Conservation (phyloP, 163 green algal genomes). For the Scenedesmus sp. region DNA sequence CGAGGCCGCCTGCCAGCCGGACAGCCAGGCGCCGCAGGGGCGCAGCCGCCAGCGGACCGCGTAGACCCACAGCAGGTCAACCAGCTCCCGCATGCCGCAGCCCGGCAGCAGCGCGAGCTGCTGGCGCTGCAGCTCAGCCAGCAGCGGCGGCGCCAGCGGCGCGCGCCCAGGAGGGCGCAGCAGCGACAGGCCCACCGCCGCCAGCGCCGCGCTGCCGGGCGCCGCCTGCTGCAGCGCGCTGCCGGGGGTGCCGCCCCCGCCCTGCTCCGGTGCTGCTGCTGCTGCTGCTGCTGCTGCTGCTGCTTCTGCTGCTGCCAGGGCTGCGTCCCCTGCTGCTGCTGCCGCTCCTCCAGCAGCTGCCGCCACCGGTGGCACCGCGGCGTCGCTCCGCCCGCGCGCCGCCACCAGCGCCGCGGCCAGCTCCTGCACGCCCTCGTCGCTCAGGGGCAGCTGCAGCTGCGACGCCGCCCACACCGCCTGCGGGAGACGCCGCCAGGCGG, state of each 20-base stretch:
- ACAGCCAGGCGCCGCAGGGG: not conserved
- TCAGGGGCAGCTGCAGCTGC: slow-evolving; percentile 4
- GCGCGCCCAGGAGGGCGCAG: too few relatives aligned
- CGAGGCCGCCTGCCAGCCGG: not conserved
- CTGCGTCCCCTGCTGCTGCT: not conserved
- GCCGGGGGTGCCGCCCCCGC: not conserved
- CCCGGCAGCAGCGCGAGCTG: slow-evolving; percentile 13
- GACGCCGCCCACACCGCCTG: not conserved
- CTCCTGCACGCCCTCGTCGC: not conserved
- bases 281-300: not conserved
- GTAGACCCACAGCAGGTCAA: not conserved
- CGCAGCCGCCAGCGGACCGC: not conserved
- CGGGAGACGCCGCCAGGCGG: not conserved
- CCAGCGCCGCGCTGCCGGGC: not conserved
- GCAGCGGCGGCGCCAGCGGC: too few relatives aligned
- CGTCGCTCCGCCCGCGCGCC: not conserved
- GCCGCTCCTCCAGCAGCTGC: slow-evolving; percentile 1
- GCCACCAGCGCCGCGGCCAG: not conserved
- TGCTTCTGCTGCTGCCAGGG: not conserved
- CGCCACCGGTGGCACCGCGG: not conserved
- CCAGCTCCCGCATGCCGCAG: not conserved
- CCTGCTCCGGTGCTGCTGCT: not conserved
- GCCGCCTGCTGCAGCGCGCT: not conserved
- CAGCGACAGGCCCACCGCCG: too few relatives aligned
- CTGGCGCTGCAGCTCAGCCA: not conserved